Evolutionary conservation across 73 alveolate genomes (phyloP).

Genomic region (Blepharisma japonicum): DNA sequence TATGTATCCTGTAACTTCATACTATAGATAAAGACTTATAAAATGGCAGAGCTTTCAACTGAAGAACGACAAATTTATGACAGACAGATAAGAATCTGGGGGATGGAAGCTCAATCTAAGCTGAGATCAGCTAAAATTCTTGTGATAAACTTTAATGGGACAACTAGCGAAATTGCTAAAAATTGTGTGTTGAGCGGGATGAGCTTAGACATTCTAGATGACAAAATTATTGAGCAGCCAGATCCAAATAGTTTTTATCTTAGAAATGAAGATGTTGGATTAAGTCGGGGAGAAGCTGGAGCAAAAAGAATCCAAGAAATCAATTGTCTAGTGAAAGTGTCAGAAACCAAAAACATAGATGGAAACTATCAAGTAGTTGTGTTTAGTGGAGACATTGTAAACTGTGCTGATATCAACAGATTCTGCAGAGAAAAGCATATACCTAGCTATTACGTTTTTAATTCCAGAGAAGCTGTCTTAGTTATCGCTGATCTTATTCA

Average conservation of each 20-base stretch:
- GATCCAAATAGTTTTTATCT: not conserved
- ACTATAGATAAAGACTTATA: no score
- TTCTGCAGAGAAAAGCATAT: no score
- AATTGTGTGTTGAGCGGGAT: constrained; percentile 1
- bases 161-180: not conserved
- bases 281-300: not conserved
- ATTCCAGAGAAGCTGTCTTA: no score
- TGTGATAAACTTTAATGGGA: not conserved
- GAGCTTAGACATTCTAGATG: not conserved
- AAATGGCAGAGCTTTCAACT: not conserved
- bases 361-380: no score
- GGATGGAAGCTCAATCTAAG: not conserved
- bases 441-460: no score
- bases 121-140: not conserved
- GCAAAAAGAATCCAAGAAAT: not conserved
- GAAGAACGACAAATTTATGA: constrained; percentile 1
- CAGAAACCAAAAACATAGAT: not conserved
- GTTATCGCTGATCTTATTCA: no score
- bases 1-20: no score
- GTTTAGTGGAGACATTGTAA: no score
- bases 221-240: not conserved
- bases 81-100: constrained; percentile 19
- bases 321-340: not conserved
- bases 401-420: no score
- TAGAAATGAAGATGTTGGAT: not conserved